Evolutionary conservation across 805 yeast genomes (phyloP).

Genomic region (Candida vaughaniae): DNA sequence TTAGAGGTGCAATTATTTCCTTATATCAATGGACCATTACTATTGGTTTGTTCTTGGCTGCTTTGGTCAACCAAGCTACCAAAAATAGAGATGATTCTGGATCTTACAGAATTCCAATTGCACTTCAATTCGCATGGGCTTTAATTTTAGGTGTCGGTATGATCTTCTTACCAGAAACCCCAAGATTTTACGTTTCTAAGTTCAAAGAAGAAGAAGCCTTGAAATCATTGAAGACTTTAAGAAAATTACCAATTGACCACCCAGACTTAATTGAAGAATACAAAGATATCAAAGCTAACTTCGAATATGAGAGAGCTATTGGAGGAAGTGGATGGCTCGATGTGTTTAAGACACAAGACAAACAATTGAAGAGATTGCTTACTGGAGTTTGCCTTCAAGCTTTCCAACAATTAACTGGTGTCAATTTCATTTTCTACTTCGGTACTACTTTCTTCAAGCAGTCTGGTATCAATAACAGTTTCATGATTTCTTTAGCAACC

Average conservation of each 20-base stretch:
- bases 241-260: slow-evolving; percentile 48
- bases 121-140: slow-evolving; percentile 42
- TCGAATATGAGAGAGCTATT: slow-evolving; percentile 42
- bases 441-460: slow-evolving; percentile 41
- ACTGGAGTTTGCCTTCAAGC: slow-evolving; percentile 45
- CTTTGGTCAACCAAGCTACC: slow-evolving; percentile 50
- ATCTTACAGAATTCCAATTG: slow-evolving; percentile 55
- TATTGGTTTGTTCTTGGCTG: slow-evolving; percentile 51
- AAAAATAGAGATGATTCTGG: slow-evolving; percentile 15
- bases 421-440: slow-evolving; percentile 44
- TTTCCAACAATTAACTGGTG: slow-evolving; percentile 44
- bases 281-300: slow-evolving; percentile 45
- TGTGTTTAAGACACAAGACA: slow-evolving; percentile 34
- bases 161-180: slow-evolving; percentile 56
- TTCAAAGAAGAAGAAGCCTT: slow-evolving; percentile 44
- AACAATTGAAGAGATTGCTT: slow-evolving; percentile 36
- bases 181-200: slow-evolving; percentile 43
- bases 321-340: slow-evolving; percentile 34
- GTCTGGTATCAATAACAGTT: slow-evolving; percentile 51
- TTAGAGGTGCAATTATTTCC: slow-evolving; percentile 56
- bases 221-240: slow-evolving; percentile 44
- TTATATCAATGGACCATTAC: slow-evolving; percentile 40
- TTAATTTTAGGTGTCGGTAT: slow-evolving; percentile 51
- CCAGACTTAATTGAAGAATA: slow-evolving; percentile 41
- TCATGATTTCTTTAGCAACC: slow-evolving; percentile 70